These are phyloP conservation scores for Cynara cardunculus DNA, from an alignment of 129 eudicot species.

Conservation along the genomic window DNA sequence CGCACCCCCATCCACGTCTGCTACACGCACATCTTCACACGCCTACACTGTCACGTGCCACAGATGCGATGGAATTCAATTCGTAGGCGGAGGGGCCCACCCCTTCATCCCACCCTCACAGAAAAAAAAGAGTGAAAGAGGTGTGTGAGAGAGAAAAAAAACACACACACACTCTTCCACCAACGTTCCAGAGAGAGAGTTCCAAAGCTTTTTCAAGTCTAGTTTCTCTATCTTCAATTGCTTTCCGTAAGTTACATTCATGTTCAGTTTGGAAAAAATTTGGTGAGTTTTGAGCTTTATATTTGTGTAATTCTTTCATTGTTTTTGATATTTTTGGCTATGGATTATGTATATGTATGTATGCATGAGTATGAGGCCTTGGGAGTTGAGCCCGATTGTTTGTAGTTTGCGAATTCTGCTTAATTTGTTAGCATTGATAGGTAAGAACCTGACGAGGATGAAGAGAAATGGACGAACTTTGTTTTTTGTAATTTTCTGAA, in stretches of 20 bases:
- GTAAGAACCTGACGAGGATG: background rate
- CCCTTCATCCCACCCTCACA: slow-evolving; percentile 10
- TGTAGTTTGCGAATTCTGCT: background rate
- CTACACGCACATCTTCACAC: slow-evolving; percentile 13
- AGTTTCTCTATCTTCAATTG: slow-evolving; percentile 2
- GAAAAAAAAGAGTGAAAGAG: slow-evolving; percentile 9
- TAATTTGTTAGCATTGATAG: background rate
- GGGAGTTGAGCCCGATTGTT: slow-evolving; percentile 1
- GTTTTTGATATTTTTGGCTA: background rate
- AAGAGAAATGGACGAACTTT: background rate
- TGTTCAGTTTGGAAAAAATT: background rate
- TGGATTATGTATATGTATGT: slow-evolving; percentile 2
- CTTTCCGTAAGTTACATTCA: slow-evolving; percentile 13
- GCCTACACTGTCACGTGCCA: slow-evolving; percentile 30
- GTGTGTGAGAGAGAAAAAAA: slow-evolving; percentile 24
- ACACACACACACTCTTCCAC: slow-evolving; percentile 13
- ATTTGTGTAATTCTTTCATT: background rate
- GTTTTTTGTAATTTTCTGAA: background rate
- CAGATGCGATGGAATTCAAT: slow-evolving; percentile 16
- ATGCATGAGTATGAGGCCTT: background rate
- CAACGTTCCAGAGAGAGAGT: slow-evolving; percentile 9
- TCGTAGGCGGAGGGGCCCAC: slow-evolving; percentile 25
- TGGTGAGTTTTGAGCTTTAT: slow-evolving; percentile 19
- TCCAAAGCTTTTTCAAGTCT: background rate
- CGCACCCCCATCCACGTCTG: background rate